Percentiles rank a stretch among this genome's conserved stretches.
phyloP scores from a whole-genome alignment of 192 early-diverging fungal species.

The Coemansia aciculifera region DNA sequence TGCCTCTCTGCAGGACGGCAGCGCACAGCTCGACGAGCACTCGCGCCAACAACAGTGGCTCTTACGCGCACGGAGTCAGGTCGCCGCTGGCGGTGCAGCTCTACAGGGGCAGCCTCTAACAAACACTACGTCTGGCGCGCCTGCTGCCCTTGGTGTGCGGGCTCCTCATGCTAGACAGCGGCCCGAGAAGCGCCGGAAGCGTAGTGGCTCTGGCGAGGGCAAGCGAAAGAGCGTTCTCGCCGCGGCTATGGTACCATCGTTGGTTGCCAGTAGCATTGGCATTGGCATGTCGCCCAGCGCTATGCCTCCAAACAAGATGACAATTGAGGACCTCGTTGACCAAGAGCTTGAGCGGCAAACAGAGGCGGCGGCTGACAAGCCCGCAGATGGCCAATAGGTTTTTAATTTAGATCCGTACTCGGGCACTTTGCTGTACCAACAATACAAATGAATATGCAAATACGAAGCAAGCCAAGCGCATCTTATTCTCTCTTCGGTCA shows the following conservation, averaged over 20 bases:
- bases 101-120: background rate
- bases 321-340: constrained; percentile 49
- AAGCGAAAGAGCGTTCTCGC: constrained; percentile 35
- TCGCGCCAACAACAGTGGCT: constrained; percentile 6
- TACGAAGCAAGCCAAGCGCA: background rate
- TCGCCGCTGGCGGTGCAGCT: background rate
- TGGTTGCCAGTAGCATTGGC: constrained; percentile 52
- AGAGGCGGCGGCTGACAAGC: background rate
- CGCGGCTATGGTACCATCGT: constrained; percentile 52
- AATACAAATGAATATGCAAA: constrained; percentile 2
- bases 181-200: constrained; percentile 27
- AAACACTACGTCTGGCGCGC: background rate
- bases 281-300: constrained; percentile 55
- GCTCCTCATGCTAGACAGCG: background rate
- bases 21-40: background rate
- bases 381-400: background rate
- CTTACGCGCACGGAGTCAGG: background rate
- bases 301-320: constrained; percentile 54
- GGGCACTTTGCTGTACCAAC: background rate
- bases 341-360: constrained; percentile 44
- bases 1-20: background rate
- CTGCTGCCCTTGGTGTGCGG: background rate
- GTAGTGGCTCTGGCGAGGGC: constrained; percentile 33
- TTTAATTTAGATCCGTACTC: background rate
- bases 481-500: background rate